These are phyloP conservation scores for Myxozyma melibiosi DNA, from an alignment of 805 yeast genomes.

Conservation along the genomic window DNA sequence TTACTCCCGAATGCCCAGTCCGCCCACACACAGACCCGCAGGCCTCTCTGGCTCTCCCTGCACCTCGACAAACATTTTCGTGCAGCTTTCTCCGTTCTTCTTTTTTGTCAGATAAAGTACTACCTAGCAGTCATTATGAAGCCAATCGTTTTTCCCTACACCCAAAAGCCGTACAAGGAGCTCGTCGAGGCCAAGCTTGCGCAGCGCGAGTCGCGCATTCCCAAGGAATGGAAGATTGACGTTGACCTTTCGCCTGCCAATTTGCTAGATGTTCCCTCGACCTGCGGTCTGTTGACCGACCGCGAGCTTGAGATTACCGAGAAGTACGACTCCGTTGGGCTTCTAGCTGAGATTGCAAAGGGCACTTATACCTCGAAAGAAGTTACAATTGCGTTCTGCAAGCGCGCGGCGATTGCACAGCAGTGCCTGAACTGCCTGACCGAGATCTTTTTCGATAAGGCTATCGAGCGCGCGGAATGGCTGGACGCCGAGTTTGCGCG, in stretches of 20 bases:
- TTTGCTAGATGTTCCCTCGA: constrained; percentile 27
- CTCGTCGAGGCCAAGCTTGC: constrained; percentile 49
- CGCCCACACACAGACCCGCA: too few relatives aligned
- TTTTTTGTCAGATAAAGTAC: too few relatives aligned
- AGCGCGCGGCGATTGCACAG: constrained; percentile 58
- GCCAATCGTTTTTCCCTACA: constrained; percentile 25
- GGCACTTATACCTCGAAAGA: constrained; percentile 49
- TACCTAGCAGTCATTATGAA: too few relatives aligned
- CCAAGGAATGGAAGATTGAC: constrained; percentile 48
- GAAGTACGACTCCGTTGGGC: constrained; percentile 30
- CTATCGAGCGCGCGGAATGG: constrained; percentile 56
- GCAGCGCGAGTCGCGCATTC: constrained; percentile 49
- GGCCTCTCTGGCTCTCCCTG: too few relatives aligned
- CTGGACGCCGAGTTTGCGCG: constrained; percentile 53
- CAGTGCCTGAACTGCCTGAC: constrained; percentile 49
- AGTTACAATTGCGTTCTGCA: constrained; percentile 58
- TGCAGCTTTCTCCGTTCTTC: too few relatives aligned
- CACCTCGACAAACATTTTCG: too few relatives aligned
- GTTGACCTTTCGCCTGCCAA: constrained; percentile 21
- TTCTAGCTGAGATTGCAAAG: constrained; percentile 30
- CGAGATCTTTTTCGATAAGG: constrained; percentile 57
- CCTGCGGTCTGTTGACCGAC: constrained; percentile 32
- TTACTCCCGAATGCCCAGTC: too few relatives aligned
- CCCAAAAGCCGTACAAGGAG: constrained; percentile 41
- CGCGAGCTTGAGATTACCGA: constrained; percentile 39